phyloP scores from a whole-genome alignment of 2,329 filamentous ascomycete species.

The Sarocladiaceae sp. region DNA sequence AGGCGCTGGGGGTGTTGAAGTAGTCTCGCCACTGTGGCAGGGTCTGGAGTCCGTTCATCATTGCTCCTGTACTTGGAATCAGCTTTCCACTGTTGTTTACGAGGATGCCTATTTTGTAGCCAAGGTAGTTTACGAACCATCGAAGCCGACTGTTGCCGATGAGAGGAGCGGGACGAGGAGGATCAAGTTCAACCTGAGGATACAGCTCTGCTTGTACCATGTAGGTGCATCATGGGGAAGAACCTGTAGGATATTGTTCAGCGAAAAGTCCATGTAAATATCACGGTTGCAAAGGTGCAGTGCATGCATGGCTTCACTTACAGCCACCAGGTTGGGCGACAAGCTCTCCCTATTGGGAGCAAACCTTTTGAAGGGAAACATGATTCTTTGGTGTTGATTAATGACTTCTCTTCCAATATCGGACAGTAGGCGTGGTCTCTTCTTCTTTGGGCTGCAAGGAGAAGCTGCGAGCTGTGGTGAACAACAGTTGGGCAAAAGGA shows the following conservation, averaged over 20 bases:
- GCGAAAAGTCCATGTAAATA: neutral
- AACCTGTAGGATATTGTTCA: neutral
- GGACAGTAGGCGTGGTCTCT: neutral
- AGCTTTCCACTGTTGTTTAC: no score
- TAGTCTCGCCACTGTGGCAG: conserved; percentile 35
- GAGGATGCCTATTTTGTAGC: no score
- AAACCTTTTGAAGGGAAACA: neutral
- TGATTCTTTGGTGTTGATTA: neutral
- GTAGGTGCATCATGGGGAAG: neutral
- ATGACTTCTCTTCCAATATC: neutral
- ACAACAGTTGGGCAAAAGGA: neutral
- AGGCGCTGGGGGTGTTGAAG: conserved; percentile 31
- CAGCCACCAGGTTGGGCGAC: neutral
- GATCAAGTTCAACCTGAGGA: conserved; percentile 28
- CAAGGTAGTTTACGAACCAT: no score
- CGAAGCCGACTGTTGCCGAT: conserved; percentile 19
- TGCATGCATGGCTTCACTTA: neutral
- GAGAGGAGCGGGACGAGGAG: conserved; percentile 38
- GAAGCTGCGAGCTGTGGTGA: neutral
- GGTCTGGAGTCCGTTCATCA: conserved; percentile 42
- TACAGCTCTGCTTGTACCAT: neutral
- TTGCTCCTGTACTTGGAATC: no score
- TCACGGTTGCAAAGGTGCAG: neutral
- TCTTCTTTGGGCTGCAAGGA: neutral
- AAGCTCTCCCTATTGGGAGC: neutral